Base-by-base conservation (phyloP, 495 filamentous ascomycete species). In the Chaetomium fimeti region DNA sequence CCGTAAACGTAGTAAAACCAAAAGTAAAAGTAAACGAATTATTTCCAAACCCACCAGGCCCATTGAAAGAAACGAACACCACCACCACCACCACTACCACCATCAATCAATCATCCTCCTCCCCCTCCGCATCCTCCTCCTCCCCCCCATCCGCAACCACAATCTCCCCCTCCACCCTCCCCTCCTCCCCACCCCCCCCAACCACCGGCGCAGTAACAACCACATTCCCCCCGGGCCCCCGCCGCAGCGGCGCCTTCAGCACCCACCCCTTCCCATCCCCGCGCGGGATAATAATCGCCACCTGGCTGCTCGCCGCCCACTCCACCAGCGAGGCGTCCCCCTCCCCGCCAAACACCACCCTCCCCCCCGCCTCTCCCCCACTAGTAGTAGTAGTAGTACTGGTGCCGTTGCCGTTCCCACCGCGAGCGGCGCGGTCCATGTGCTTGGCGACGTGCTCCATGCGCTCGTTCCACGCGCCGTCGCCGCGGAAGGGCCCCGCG, bases 401-500 rank as follows among this genome's bases (percentile, higher is more conserved):
- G n/a, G n/a, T n/a, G n/a, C n/a, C n/a, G n/a, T n/a, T n/a, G n/a
- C n/a, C n/a, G n/a, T n/a, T n/a, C n/a, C n/a, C n/a, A 9, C 51
- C 27, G 25, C 27, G 22, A 61, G 61, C 45, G 48, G 55, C 42
- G 49, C 80, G 80, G 75, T 93, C 90, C 60, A 91, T 82, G 69
- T 95, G 92, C 54, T 87, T 85, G 0, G 90, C 93, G 12, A 97
- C 88, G 74, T 98, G 93, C 74, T 98, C 93, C 86, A 97, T 91
- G 24, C 92, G 81, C 52, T 86, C 80, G 61, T 96, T 90, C 92
- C 92, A 97, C 29, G 83, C 86, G 4, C 76, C 81, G 3, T 66
- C 28, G 11, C 90, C 90, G 3, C 77, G 72, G 68, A 97, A 98
- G 6, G 40, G 24, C 4, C 7, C 2, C 7, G 67, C 62, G 40